Evolutionary conservation across 2,329 filamentous ascomycete species (phyloP), one percentile per base, ranked within the genome.

Genomic region (Bipolaris cookei): DNA sequence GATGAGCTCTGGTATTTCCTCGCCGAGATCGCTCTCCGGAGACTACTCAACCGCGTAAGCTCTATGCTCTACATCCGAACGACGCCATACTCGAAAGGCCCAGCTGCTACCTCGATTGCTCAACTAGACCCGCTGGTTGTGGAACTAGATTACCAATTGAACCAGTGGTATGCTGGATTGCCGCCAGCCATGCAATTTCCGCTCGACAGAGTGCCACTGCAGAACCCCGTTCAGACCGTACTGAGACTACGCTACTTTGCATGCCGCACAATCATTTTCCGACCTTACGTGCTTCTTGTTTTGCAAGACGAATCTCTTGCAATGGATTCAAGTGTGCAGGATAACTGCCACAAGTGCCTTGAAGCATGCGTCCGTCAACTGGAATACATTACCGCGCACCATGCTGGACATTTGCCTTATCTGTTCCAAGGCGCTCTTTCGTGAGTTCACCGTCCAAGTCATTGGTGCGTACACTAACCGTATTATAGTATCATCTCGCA

Each of bases 1-100:
- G 91, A 94, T 67, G 90, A 94, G 57, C 80, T 94, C 13, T 94
- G 91, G 90, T 95, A 95, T 70, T 94, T 94, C 66, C 79, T 94
- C 28, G 90, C 91, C 35, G 90, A 94, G 69, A 93, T 95, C 61
- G 90, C 90, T 4, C 80, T 95, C 11, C 85, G 90, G 43, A 82
- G 91, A 54, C 83, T 95, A 3, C 82, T 94, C 64, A 92, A 92
- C 73, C 84, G 90, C 56, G 89, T 91, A 67, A 91, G 88, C 78
- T 89, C 92, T 71, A 85, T 92, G 67, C 89, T 92, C 61, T 92
- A 92, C 73, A 89, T 88, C 45, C 89, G 90, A 68, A 88, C 86
- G 3, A 70, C 74, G 13, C 71, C 65, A 8, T 74, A 71, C 49
- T 69, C 66, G 6, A 75, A 76, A 55, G 63, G 67, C 0, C 70